These are phyloP conservation scores for Catharanthus roseus DNA, from an alignment of 257 asterid species.

Conservation along the genomic window DNA sequence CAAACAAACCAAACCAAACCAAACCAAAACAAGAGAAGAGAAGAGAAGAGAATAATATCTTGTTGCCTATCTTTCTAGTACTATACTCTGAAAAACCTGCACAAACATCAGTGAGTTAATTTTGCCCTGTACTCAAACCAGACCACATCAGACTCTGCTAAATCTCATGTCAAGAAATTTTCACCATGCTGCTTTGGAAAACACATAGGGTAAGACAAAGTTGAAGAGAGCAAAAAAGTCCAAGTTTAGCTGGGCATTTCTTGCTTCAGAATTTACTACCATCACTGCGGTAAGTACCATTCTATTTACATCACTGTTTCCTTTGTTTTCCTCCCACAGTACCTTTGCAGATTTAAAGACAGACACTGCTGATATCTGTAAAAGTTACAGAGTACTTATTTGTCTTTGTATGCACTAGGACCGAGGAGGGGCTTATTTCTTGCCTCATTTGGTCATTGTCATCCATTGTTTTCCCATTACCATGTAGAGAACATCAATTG, in stretches of 20 bases:
- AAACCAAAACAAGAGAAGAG: not conserved
- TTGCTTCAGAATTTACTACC: conserved; percentile 6
- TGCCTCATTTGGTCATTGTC: conserved; percentile 12
- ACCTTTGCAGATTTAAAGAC: conserved; percentile 2
- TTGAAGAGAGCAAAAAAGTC: conserved; percentile 3
- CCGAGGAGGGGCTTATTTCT: conserved; percentile 4
- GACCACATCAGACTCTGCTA: not conserved
- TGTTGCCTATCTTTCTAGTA: not conserved
- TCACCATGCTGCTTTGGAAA: conserved; percentile 6
- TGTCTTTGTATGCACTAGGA: conserved; percentile 2
- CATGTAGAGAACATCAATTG: not conserved
- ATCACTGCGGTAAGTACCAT: not conserved
- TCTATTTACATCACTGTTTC: not conserved
- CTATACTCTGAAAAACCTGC: not conserved
- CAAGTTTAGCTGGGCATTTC: not conserved
- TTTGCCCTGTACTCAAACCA: conserved; percentile 7
- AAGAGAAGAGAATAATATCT: conserved; percentile 8
- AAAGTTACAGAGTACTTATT: not conserved
- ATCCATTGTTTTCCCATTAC: not conserved
- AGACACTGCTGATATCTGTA: conserved; percentile 3
- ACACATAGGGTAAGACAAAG: conserved; percentile 5
- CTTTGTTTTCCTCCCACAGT: not conserved
- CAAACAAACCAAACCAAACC: not conserved
- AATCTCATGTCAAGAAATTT: conserved; percentile 5
- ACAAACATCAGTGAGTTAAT: not conserved